Conservation (phyloP, 2,329 filamentous ascomycete genomes). For the Hypoxylon sp. region DNA sequence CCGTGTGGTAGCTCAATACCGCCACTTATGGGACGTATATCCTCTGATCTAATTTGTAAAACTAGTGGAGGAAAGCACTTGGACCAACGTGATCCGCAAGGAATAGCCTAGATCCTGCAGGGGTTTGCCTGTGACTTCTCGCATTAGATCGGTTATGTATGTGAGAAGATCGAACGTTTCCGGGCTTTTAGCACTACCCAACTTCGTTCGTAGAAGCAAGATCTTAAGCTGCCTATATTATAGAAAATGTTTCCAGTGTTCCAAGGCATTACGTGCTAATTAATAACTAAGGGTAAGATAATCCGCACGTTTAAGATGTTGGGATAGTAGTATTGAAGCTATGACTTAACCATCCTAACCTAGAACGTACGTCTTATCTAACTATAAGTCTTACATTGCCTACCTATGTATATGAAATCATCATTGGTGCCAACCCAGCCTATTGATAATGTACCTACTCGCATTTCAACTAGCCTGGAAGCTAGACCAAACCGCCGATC, state of each 20-base stretch:
- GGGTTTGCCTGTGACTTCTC: constrained; percentile 45
- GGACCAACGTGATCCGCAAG: constrained; percentile 41
- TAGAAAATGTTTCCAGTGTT: background rate
- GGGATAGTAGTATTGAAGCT: background rate
- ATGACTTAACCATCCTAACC: background rate
- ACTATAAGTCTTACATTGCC: constrained; percentile 15
- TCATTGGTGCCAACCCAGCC: constrained; percentile 27
- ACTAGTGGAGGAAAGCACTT: constrained; percentile 36
- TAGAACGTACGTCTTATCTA: background rate
- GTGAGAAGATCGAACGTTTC: constrained; percentile 38
- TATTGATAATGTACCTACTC: constrained; percentile 21
- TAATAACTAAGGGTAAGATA: background rate
- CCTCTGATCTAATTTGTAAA: constrained; percentile 32
- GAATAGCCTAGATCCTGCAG: constrained; percentile 47
- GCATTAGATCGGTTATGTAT: constrained; percentile 45
- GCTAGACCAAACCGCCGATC: constrained; percentile 29
- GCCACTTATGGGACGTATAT: constrained; percentile 24
- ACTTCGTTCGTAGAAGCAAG: background rate
- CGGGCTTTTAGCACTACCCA: constrained; percentile 15
- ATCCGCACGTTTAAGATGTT: background rate
- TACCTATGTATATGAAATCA: constrained; percentile 18
- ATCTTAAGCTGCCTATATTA: background rate
- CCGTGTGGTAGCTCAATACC: constrained; percentile 23
- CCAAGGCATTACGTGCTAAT: background rate
- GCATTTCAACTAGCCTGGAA: constrained; percentile 22